phyloP scores from a whole-genome alignment of 495 filamentous ascomycete species.

The Xylaria cubensis region DNA sequence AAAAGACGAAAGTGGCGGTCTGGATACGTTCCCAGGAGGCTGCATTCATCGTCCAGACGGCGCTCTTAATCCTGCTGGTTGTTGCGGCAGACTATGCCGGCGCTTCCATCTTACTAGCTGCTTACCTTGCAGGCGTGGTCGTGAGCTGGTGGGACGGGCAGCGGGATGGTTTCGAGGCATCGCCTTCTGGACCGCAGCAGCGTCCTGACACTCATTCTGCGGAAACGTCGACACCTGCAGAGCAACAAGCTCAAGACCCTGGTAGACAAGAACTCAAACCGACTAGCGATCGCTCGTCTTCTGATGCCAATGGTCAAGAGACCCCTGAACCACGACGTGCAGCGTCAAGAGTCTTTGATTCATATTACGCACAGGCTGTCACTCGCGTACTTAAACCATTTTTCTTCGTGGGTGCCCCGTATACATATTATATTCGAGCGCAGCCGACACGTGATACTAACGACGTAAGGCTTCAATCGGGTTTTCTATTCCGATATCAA shows the following conservation, averaged over 20 bases:
- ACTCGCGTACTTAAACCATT: constrained; percentile 68
- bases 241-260: neutral
- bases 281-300: neutral
- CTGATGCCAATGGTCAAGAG: neutral
- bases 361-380: constrained; percentile 61
- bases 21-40: constrained; percentile 32
- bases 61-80: constrained; percentile 60
- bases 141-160: constrained; percentile 58
- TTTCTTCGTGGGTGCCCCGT: constrained; percentile 67
- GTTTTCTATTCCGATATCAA: constrained; percentile 76
- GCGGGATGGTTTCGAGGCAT: neutral
- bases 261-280: neutral
- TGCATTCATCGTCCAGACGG: constrained; percentile 50
- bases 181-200: neutral
- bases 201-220: neutral
- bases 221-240: neutral
- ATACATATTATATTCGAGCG: neutral
- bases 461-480: constrained; percentile 69
- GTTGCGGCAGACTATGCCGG: constrained; percentile 67
- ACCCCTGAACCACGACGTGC: constrained; percentile 29
- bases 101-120: constrained; percentile 72
- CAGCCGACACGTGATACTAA: neutral
- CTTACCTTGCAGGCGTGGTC: constrained; percentile 69
- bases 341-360: constrained; percentile 57
- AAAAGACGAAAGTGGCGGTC: neutral